These are phyloP conservation scores for Ogataea glucozyma DNA, from an alignment of 805 yeast genomes.

Conservation along the genomic window DNA sequence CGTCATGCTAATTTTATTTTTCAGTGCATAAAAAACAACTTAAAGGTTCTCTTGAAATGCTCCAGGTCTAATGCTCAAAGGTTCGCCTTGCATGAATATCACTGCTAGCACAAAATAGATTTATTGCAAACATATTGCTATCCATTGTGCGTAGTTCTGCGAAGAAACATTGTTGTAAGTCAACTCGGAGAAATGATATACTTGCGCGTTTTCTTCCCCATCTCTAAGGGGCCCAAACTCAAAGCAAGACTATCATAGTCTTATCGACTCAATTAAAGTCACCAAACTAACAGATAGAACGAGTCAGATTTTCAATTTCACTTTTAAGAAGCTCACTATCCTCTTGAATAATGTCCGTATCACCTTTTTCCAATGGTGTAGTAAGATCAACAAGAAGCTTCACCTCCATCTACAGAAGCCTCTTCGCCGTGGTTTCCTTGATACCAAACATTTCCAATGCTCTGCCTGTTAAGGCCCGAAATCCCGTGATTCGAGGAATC, in stretches of 20 bases:
- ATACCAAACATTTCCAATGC: slow-evolving; percentile 29
- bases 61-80: too few species aligned
- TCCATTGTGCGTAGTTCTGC: too few species aligned
- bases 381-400: slow-evolving; percentile 3
- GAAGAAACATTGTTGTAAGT: too few species aligned
- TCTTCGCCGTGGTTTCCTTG: slow-evolving; percentile 24
- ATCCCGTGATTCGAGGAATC: slow-evolving; percentile 9
- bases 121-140: too few species aligned
- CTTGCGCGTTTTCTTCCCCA: too few species aligned
- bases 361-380: background rate
- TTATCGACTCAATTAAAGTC: too few species aligned
- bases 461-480: slow-evolving; percentile 24
- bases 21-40: background rate
- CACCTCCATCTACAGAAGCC: slow-evolving; percentile 12
- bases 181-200: too few species aligned
- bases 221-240: too few species aligned
- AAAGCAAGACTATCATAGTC: too few species aligned
- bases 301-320: background rate
- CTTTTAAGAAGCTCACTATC: background rate
- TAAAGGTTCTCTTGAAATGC: background rate
- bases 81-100: too few species aligned
- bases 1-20: slow-evolving; percentile 3
- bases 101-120: too few species aligned
- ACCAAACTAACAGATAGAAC: background rate
- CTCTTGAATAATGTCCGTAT: background rate